A percentile compares a stretch with the other conserved stretches of the same genome.
phyloP scores from a whole-genome alignment of 2,329 filamentous ascomycete species.

The Fusarium sp. region DNA sequence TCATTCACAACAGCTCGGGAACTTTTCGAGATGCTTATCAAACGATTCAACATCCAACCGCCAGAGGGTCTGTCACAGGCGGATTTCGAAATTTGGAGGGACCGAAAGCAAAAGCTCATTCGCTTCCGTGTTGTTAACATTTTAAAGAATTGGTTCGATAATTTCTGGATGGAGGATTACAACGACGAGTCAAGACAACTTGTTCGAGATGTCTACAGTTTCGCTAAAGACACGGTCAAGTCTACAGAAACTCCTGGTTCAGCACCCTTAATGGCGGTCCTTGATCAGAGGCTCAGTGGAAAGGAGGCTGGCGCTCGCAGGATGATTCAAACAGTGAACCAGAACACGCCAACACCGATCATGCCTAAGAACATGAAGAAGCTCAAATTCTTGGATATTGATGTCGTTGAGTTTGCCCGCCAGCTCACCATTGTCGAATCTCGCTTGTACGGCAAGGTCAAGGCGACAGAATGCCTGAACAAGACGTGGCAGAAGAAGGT shows the following conservation, averaged over 20 bases:
- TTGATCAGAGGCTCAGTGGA: slow-evolving; percentile 88
- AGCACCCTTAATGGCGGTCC: slow-evolving; percentile 80
- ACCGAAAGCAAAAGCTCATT: slow-evolving; percentile 95
- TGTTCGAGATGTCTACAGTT: slow-evolving; percentile 87
- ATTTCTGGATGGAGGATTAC: slow-evolving; percentile 97
- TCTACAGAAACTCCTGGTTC: slow-evolving; percentile 93
- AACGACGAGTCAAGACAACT: slow-evolving; percentile 84
- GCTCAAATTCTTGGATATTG: slow-evolving; percentile 97
- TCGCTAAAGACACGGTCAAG: slow-evolving; percentile 90
- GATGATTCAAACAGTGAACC: slow-evolving; percentile 85
- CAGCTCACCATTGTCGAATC: slow-evolving; percentile 98
- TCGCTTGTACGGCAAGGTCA: slow-evolving; percentile 92
- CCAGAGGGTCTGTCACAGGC: slow-evolving; percentile 77
- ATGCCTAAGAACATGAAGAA: slow-evolving; percentile 99
- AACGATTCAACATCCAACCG: slow-evolving; percentile 91
- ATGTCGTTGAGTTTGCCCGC: slow-evolving; percentile 94
- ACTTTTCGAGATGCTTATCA: slow-evolving; percentile 90
- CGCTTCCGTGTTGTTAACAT: slow-evolving; percentile 97
- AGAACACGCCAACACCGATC: slow-evolving; percentile 84
- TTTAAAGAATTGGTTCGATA: slow-evolving; percentile 97
- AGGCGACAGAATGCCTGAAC: slow-evolving; percentile 93
- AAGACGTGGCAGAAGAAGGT: slow-evolving; percentile 99
- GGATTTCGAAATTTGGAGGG: slow-evolving; percentile 88
- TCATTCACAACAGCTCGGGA: slow-evolving; percentile 93
- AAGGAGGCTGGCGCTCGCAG: slow-evolving; percentile 87